These are phyloP conservation scores for Ambrosia trifida DNA, from an alignment of 129 eudicot species.

Conservation along the genomic window DNA sequence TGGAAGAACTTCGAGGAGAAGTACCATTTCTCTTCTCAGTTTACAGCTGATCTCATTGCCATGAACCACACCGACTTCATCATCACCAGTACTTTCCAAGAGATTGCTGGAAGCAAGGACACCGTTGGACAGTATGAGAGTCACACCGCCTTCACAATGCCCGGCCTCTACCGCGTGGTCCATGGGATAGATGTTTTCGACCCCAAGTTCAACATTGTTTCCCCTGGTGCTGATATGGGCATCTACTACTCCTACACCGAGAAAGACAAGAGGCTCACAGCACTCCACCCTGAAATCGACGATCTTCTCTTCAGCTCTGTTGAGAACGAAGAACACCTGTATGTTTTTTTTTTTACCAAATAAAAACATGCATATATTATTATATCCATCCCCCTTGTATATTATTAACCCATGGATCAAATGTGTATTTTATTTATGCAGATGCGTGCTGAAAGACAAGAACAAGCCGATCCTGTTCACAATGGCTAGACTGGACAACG, in stretches of 20 bases:
- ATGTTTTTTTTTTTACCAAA: not conserved
- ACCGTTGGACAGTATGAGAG: slow-evolving; percentile 96
- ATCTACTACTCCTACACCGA: slow-evolving; percentile 69
- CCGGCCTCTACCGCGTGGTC: slow-evolving; percentile 90
- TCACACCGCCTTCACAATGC: slow-evolving; percentile 89
- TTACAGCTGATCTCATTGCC: slow-evolving; percentile 89
- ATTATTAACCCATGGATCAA: too few relatives aligned
- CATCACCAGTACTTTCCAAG: slow-evolving; percentile 97
- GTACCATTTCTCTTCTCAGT: slow-evolving; percentile 89
- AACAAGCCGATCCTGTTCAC: slow-evolving; percentile 47
- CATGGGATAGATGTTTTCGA: slow-evolving; percentile 92
- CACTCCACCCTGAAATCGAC: slow-evolving; percentile 82
- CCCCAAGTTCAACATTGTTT: slow-evolving; percentile 89
- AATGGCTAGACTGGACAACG: slow-evolving; percentile 48
- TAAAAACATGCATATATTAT: too few relatives aligned
- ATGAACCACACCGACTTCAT: slow-evolving; percentile 95
- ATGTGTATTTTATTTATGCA: not conserved
- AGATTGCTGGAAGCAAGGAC: slow-evolving; percentile 96
- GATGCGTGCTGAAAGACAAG: slow-evolving; percentile 49
- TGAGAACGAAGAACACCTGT: slow-evolving; percentile 91
- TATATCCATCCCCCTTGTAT: too few relatives aligned
- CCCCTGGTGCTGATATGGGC: slow-evolving; percentile 89
- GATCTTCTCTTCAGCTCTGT: slow-evolving; percentile 78
- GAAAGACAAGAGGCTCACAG: slow-evolving; percentile 74
- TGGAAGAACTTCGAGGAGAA: slow-evolving; percentile 80